These are phyloP conservation scores for Beauveria varroae DNA, from an alignment of 2,329 filamentous ascomycete species.

Conservation along the genomic window DNA sequence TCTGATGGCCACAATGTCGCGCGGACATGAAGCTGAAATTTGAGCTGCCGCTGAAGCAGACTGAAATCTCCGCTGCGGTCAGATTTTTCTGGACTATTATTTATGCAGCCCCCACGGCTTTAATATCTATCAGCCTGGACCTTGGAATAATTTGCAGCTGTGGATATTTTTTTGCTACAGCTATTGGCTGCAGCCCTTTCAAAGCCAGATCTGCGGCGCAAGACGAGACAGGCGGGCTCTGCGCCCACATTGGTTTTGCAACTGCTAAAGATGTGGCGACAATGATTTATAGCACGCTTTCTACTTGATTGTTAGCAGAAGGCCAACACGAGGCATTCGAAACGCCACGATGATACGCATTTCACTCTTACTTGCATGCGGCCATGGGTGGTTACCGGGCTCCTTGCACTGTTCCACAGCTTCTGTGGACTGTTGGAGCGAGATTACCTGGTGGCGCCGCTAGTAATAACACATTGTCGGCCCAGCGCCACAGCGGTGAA, in stretches of 20 bases:
- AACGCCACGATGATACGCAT: background rate
- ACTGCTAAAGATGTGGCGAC: background rate
- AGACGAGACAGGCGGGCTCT: background rate
- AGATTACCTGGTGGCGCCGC: slow-evolving; percentile 2
- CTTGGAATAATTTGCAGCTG: background rate
- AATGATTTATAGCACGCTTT: background rate
- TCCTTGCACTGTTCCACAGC: background rate
- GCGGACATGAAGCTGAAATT: background rate
- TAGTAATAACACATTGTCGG: background rate
- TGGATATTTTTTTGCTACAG: background rate
- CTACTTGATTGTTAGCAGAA: background rate
- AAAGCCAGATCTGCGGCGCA: background rate
- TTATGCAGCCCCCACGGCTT: background rate
- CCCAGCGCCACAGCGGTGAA: slow-evolving; percentile 1
- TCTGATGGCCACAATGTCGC: background rate
- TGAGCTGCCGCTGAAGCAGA: background rate
- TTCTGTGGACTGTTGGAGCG: background rate
- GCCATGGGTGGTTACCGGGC: background rate
- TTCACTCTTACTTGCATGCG: background rate
- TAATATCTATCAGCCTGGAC: background rate
- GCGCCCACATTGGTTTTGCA: background rate
- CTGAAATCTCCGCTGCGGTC: background rate
- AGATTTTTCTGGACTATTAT: background rate
- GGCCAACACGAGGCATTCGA: background rate
- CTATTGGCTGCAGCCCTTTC: background rate